These are phyloP conservation scores for Chloranthus sessilifolius DNA, from an alignment of 164 flowering plant species.

Conservation along the genomic window DNA sequence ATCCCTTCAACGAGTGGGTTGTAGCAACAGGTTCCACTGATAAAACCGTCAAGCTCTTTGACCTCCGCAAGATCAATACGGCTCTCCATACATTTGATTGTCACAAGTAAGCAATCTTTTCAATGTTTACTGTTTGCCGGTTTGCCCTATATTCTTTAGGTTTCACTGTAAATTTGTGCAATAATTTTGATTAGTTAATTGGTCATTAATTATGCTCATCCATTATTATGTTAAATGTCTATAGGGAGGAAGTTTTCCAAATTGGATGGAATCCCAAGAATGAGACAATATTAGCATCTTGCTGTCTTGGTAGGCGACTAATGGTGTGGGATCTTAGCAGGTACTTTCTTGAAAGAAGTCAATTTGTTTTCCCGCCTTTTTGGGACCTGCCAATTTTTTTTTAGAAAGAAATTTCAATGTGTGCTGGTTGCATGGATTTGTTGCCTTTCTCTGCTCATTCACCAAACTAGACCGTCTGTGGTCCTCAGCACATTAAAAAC, in stretches of 20 bases:
- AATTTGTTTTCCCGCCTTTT: background rate
- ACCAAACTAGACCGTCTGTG: no score
- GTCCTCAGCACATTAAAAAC: no score
- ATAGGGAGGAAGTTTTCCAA: conserved; percentile 96
- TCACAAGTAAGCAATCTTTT: conserved; percentile 69
- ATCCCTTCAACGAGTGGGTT: conserved; percentile 96
- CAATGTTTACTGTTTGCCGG: background rate
- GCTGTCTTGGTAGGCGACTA: conserved; percentile 90
- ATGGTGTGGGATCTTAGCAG: conserved; percentile 99
- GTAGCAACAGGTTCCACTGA: conserved; percentile 97
- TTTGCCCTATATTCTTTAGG: no score
- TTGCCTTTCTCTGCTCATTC: no score
- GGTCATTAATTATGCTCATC: no score
- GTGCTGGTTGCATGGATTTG: no score
- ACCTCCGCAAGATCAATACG: conserved; percentile 71
- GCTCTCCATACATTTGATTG: conserved; percentile 84
- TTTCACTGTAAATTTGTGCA: no score
- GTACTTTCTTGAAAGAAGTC: conserved; percentile 28
- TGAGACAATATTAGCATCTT: conserved; percentile 93
- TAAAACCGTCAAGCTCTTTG: conserved; percentile 91
- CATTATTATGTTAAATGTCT: background rate
- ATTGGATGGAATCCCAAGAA: conserved; percentile 96
- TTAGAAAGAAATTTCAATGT: no score
- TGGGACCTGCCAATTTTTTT: no score
- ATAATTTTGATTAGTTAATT: no score